Percentiles rank a stretch among this genome's conserved stretches.
These are phyloP conservation scores for Botrytis pseudocinerea DNA, from an alignment of 2,329 filamentous ascomycete species.

Conservation along the genomic window DNA sequence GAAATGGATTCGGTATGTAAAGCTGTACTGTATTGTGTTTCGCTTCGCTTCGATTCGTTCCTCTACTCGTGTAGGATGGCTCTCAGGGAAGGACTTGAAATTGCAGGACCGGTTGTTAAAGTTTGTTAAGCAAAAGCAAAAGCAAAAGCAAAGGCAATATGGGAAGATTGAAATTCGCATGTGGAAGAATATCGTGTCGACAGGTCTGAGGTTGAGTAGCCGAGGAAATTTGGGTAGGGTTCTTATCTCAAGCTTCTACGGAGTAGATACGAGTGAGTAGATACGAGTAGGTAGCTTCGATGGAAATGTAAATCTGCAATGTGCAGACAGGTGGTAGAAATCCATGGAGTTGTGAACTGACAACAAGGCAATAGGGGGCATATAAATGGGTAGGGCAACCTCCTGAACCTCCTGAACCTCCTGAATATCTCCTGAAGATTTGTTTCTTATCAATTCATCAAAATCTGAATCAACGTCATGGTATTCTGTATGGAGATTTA, in stretches of 20 bases:
- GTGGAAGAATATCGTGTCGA: neutral
- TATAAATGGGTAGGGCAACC: neutral
- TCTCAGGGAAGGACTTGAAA: neutral
- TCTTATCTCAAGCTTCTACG: neutral
- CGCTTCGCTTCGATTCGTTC: neutral
- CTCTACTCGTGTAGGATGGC: neutral
- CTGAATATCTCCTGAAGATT: neutral
- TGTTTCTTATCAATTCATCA: neutral
- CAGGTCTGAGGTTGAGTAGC: neutral
- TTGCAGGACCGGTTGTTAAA: neutral
- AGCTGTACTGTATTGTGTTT: neutral
- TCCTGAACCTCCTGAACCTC: neutral
- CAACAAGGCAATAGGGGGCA: neutral
- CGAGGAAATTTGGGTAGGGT: neutral
- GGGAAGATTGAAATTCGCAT: neutral
- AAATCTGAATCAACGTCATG: conserved; percentile 16
- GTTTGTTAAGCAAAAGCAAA: neutral
- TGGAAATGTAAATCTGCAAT: neutral
- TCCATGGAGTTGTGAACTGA: neutral
- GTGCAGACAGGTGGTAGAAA: neutral
- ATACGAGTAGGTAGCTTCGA: neutral
- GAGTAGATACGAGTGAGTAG: neutral
- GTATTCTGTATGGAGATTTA: neutral
- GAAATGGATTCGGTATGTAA: neutral
- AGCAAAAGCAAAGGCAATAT: neutral